Conservation (phyloP, 768 basidiomycete genomes). For the Cystobasidium ongulense region DNA sequence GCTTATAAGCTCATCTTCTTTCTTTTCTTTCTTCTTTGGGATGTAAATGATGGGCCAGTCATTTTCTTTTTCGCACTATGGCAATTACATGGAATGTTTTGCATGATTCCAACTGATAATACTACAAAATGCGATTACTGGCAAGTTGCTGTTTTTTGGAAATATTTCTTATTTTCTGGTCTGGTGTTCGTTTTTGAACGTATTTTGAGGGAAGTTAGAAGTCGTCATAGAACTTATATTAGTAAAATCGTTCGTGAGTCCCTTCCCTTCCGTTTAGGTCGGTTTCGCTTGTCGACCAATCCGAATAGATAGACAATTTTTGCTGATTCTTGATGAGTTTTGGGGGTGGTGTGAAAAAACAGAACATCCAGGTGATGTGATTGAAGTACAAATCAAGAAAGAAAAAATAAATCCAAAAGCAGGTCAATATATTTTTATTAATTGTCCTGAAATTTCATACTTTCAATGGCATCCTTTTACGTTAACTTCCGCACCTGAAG, state of each 20-base stretch:
- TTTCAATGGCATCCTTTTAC: conserved; percentile 98
- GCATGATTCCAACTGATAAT: conserved; percentile 82
- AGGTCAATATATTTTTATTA: conserved; percentile 70
- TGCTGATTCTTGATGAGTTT: too few relatives aligned
- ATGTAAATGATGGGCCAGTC: conserved; percentile 51
- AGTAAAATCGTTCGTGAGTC: conserved; percentile 53
- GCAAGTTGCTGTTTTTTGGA: conserved; percentile 89
- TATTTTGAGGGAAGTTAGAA: conserved; percentile 80
- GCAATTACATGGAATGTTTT: conserved; percentile 54
- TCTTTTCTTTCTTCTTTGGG: not conserved
- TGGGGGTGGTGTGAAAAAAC: too few relatives aligned
- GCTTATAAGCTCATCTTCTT: not conserved
- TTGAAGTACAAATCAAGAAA: conserved; percentile 96
- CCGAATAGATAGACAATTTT: too few relatives aligned
- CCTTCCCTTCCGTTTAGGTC: conserved; percentile 48
- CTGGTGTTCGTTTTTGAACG: conserved; percentile 79
- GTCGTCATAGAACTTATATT: conserved; percentile 82
- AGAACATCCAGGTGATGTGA: conserved; percentile 85
- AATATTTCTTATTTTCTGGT: conserved; percentile 83
- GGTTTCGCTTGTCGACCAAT: not conserved
- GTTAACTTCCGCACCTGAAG: conserved; percentile 76
- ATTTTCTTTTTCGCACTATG: conserved; percentile 81
- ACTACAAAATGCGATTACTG: conserved; percentile 78
- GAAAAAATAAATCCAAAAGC: conserved; percentile 59
- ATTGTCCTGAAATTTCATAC: conserved; percentile 82